Conservation (phyloP, 805 yeast genomes). For the Jamesozyma jinghongensis region DNA sequence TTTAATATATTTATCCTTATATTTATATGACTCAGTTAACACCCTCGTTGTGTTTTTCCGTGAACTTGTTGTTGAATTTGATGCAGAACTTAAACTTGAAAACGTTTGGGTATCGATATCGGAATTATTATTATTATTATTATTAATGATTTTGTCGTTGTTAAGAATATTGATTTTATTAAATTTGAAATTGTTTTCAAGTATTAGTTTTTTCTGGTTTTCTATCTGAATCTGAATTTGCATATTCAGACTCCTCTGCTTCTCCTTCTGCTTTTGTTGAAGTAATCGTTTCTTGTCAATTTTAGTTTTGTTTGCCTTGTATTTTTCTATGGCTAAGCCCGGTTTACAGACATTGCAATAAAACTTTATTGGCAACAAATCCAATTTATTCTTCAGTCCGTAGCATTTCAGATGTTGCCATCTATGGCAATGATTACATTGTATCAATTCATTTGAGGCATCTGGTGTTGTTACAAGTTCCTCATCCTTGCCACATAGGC, state of each 20-base stretch:
- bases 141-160: not conserved
- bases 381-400: constrained; percentile 57
- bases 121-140: constrained; percentile 2
- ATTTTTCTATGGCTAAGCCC: constrained; percentile 4
- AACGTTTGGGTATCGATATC: not conserved
- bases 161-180: constrained; percentile 1
- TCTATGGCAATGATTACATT: constrained; percentile 82
- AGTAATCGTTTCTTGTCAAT: constrained; percentile 9
- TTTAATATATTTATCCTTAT: constrained; percentile 34
- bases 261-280: constrained; percentile 4
- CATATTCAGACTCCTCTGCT: not conserved
- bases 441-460: constrained; percentile 66
- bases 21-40: constrained; percentile 1
- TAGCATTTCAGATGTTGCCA: constrained; percentile 94
- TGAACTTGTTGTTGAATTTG: not conserved
- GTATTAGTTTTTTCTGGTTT: constrained; percentile 1
- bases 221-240: constrained; percentile 3
- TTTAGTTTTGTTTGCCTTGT: constrained; percentile 9
- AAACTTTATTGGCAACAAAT: constrained; percentile 69
- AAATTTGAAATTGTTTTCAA: not conserved
- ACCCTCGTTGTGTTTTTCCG: too few species aligned
- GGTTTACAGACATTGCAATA: constrained; percentile 71
- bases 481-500: constrained; percentile 76
- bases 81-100: not conserved
- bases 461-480: not conserved